phyloP scores from a whole-genome alignment of 352 stramenopile genomes.

The Phytophthora capsici region DNA sequence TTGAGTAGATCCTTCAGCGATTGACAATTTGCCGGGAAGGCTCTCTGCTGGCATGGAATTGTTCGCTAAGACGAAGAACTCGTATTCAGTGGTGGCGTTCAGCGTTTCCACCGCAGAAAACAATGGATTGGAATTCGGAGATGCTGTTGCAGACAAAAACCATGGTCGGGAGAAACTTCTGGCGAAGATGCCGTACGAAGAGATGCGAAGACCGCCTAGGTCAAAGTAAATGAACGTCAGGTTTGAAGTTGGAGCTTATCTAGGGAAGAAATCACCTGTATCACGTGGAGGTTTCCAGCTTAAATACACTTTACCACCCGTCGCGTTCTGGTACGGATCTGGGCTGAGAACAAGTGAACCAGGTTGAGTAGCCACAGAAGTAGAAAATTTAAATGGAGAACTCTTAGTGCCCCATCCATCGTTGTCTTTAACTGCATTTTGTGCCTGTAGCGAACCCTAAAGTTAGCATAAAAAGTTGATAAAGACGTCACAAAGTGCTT shows the following conservation, averaged over 20 bases:
- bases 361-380: constrained; percentile 36
- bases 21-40: constrained; percentile 47
- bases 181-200: constrained; percentile 47
- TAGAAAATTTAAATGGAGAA: constrained; percentile 39
- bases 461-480: neutral
- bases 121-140: constrained; percentile 6
- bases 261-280: constrained; percentile 31
- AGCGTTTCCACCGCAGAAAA: constrained; percentile 35
- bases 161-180: constrained; percentile 36
- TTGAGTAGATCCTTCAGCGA: constrained; percentile 35
- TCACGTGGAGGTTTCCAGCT: constrained; percentile 57
- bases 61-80: constrained; percentile 57
- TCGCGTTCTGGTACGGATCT: constrained; percentile 26
- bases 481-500: neutral
- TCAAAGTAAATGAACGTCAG: neutral
- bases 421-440: constrained; percentile 41
- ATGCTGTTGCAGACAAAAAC: constrained; percentile 24
- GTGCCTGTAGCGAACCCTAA: constrained; percentile 38
- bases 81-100: constrained; percentile 49
- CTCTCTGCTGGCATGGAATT: constrained; percentile 23
- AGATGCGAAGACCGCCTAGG: constrained; percentile 44
- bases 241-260: too few relatives aligned
- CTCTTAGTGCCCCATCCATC: constrained; percentile 59
- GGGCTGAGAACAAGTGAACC: constrained; percentile 35
- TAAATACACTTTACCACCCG: constrained; percentile 62